Conservation (phyloP, 2,329 filamentous ascomycete species). For the Calonectria pseudoreteaudii region DNA sequence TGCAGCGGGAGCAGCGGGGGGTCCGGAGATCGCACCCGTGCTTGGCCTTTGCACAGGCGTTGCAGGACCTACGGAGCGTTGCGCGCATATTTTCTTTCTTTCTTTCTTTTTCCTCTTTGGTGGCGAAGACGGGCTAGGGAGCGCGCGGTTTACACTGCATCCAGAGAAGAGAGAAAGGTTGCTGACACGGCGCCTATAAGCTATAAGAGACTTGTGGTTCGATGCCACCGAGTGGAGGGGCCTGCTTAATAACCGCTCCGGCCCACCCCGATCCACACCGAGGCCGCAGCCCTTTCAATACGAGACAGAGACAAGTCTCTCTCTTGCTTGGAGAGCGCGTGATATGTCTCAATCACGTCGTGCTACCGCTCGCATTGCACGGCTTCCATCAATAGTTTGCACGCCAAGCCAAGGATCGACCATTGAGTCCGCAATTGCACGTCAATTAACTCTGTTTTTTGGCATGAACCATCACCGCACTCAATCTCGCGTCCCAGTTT, state of each 20-base stretch:
- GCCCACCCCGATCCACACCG: slow-evolving; percentile 2
- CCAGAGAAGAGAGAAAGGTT: neutral
- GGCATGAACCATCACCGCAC: slow-evolving; percentile 1
- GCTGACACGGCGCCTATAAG: slow-evolving; percentile 3
- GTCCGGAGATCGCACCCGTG: slow-evolving; percentile 66
- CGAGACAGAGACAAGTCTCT: neutral
- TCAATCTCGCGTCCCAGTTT: slow-evolving; percentile 1
- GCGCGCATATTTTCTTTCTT: slow-evolving; percentile 56
- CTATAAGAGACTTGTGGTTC: neutral
- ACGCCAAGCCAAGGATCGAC: no score
- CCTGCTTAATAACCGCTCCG: slow-evolving; percentile 9
- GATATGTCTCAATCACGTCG: neutral
- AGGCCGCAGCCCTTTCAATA: neutral
- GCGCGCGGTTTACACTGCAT: neutral
- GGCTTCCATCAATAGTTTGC: no score
- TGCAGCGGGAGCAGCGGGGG: slow-evolving; percentile 66
- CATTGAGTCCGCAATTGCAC: neutral
- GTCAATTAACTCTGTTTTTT: neutral
- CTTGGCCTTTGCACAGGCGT: slow-evolving; percentile 67
- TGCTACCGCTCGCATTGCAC: neutral
- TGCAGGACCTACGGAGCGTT: slow-evolving; percentile 69
- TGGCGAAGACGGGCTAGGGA: neutral
- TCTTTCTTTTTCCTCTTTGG: neutral
- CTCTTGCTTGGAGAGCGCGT: neutral
- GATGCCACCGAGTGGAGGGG: neutral